Base-by-base conservation (phyloP, 768 basidiomycete genomes). In the Chalciporus piperatus region DNA sequence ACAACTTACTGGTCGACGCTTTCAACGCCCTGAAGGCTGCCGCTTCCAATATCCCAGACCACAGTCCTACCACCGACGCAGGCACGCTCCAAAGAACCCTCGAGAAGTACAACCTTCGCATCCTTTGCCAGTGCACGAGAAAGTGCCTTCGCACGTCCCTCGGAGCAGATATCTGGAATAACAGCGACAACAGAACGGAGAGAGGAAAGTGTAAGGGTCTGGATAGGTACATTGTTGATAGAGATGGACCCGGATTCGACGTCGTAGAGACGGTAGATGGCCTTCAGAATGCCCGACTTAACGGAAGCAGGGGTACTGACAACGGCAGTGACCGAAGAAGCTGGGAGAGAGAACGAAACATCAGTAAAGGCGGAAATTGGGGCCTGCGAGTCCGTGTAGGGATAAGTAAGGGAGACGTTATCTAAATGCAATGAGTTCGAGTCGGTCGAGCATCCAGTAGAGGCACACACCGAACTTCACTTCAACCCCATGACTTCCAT, bases 201-300 rank as follows among this genome's bases (percentile, higher is more conserved):
- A 48, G 85, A 88, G 28, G 77, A 71, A 63, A 95, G 91, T 0
- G 92, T 94, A 6, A 98, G 81, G 52, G 94, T 83, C 30, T 88
- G 84, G 48, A 98, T 89, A 60, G 97, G 90, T 61, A 89, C 79
- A 5, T 88, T 91, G 59, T 97, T 92, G 53, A 96, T 84, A 41
- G 84, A 70, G 58, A 96, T 93, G 37, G 85, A 74, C 13, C 87
- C 79, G 28, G 92, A 92, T 48, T 80, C 77, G 13, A 94, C 76
- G 60, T 98, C 94, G 66, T 98, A 97, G 72, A 98, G 93, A 19
- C 94, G 80, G 69, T 92, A 97, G 14, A 98, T 74, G 25, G 95
- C 76, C n/a, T 92, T 86, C 45, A 92, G 70, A 49, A 92, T 84
- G 1, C 92, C 89, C 10, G 86, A 89, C 68, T 92, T 95, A 12